A percentile compares a stretch with the other conserved stretches of the same genome.
Conservation (phyloP, 768 basidiomycete species). For the Albatrellus ellisii region DNA sequence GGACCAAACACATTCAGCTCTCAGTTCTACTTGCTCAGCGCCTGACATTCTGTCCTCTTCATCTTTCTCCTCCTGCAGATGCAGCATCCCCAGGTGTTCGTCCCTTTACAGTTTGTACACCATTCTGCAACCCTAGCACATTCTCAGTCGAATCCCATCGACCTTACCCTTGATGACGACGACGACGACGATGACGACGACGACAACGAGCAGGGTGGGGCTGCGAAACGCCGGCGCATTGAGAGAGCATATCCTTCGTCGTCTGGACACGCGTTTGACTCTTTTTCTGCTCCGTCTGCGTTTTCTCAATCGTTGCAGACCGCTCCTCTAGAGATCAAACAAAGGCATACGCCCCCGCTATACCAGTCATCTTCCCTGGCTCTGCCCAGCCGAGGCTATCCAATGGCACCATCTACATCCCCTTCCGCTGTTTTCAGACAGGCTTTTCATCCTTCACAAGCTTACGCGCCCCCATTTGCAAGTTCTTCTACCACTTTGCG, state of each 20-base stretch:
- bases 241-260: constrained; percentile 6
- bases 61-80: not conserved
- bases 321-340: not conserved
- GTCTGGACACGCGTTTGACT: not conserved
- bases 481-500: constrained; percentile 22
- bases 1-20: too few species aligned
- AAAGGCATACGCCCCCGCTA: not conserved
- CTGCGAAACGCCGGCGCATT: constrained; percentile 10
- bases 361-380: not conserved
- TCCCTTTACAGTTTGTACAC: not conserved
- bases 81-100: constrained; percentile 2
- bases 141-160: constrained; percentile 43
- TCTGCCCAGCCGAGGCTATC: not conserved
- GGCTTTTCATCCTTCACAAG: not conserved
- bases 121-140: constrained; percentile 18
- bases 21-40: too few species aligned
- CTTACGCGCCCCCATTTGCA: constrained; percentile 39
- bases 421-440: not conserved
- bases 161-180: constrained; percentile 62
- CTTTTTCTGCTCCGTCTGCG: not conserved
- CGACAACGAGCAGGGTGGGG: constrained; percentile 1
- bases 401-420: not conserved
- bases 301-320: not conserved
- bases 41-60: not conserved
- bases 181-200: constrained; percentile 26